These are phyloP conservation scores for Penicillium sp. DNA, from an alignment of 2,329 filamentous ascomycete genomes.

Conservation along the genomic window DNA sequence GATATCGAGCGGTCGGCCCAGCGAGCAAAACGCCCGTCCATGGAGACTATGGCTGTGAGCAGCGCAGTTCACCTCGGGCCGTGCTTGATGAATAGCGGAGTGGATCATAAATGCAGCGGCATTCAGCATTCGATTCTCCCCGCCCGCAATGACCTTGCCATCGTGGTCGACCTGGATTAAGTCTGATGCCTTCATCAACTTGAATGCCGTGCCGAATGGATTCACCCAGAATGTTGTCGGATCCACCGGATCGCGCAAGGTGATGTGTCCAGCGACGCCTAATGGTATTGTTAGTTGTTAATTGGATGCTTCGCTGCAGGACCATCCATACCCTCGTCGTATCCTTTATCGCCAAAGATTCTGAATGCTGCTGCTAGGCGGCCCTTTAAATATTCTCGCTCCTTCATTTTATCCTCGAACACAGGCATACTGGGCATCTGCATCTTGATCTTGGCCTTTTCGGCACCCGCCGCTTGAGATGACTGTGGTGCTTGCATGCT, in stretches of 20 bases:
- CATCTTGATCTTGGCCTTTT: constrained; percentile 32
- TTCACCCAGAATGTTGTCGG: constrained; percentile 65
- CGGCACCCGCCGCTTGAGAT: constrained; percentile 21
- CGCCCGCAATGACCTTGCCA: constrained; percentile 63
- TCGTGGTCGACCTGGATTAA: constrained; percentile 64
- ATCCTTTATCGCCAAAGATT: constrained; percentile 57
- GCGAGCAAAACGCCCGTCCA: constrained; percentile 43
- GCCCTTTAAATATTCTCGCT: constrained; percentile 54
- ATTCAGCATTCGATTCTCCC: constrained; percentile 47
- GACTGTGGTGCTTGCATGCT: constrained; percentile 19
- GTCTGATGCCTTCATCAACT: constrained; percentile 61
- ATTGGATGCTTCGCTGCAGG: not conserved
- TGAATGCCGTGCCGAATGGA: constrained; percentile 62
- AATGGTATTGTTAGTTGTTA: not conserved
- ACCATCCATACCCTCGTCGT: constrained; percentile 45
- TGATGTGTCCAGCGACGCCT: constrained; percentile 64
- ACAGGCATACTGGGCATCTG: constrained; percentile 32
- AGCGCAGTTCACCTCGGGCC: constrained; percentile 55
- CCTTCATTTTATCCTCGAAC: constrained; percentile 43
- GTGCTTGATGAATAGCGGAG: constrained; percentile 52
- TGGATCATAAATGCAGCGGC: constrained; percentile 53
- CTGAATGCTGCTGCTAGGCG: constrained; percentile 56
- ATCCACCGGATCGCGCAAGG: constrained; percentile 59
- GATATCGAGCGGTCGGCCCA: constrained; percentile 44
- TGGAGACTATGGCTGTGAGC: constrained; percentile 56